Base-by-base conservation (phyloP, 2,329 filamentous ascomycete genomes). In the Diaporthe capsici region DNA sequence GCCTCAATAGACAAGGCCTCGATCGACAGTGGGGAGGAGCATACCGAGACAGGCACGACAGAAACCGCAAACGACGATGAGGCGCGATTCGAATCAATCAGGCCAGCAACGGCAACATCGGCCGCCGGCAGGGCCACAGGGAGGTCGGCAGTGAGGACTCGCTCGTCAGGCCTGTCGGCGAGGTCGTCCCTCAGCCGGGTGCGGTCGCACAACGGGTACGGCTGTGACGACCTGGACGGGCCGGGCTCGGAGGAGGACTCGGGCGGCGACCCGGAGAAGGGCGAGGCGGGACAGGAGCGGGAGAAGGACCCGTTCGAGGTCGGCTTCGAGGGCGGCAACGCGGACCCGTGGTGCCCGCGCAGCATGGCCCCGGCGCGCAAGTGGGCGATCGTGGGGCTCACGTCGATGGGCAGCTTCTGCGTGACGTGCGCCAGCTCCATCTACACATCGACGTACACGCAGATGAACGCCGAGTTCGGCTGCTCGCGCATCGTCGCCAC, bases 351-450 rank as follows among this genome's bases (percentile, higher is more conserved):
- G 83, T 94, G 93, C 79, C 96, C 96, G 0, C 91, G 93, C 75
- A 95, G 90, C 82, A 92, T 95, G 86, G 85, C 84, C 22, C 88
- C 83, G 25, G 81, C 84, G n/a, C 90, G 91, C 77, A 96, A 96
- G 81, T 98, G 96, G 96, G 74, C 92, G 42, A 93, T 98, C 77
- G 92, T 96, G 1, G 79, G 92, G 49, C 93, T 98, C 75, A 89
- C 95, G n/a, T 92, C 92, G 13, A 82, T 89, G 73, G 94, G 93
- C 10, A 94, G 94, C 63, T 87, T 97, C 76, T 96, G 94, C 83
- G 95, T 98, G 93, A 98, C 95, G 12, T 95, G 93, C 82, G 91
- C 94, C 1, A 96, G 94, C 65, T 97, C 95, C n/a, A 92, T 98
- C 80, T 98, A 98, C 84, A 96, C 95, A 0, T 91, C 91, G 17